A percentile compares a stretch with the other conserved stretches of the same genome.
Conservation (phyloP, 352 stramenopile genomes). For the Phytopythium mirpurense region DNA sequence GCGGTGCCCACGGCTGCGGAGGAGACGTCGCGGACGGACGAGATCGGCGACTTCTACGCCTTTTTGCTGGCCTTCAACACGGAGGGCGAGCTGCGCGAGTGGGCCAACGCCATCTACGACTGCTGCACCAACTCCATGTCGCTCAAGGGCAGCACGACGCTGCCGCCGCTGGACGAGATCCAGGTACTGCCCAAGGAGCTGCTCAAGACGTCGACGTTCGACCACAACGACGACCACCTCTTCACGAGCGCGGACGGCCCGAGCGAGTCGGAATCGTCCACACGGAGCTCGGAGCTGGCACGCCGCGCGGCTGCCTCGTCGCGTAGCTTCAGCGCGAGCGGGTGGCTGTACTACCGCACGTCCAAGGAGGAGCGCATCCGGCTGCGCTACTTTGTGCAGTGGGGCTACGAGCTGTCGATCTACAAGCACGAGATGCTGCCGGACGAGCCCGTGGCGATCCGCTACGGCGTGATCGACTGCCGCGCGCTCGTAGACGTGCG, state of each 20-base stretch:
- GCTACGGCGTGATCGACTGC: conserved; percentile 84
- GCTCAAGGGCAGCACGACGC: conserved; percentile 54
- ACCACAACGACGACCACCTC: conserved; percentile 36
- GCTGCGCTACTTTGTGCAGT: conserved; percentile 84
- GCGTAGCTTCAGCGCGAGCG: conserved; percentile 61
- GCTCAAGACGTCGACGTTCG: conserved; percentile 78
- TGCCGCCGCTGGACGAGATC: conserved; percentile 64
- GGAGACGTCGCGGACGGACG: conserved; percentile 49
- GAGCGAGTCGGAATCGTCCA: conserved; percentile 7
- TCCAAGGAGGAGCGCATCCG: conserved; percentile 78
- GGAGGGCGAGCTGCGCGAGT: conserved; percentile 62
- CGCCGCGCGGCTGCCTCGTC: conserved; percentile 9
- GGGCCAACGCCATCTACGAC: conserved; percentile 75
- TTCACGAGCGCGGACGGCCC: conserved; percentile 14
- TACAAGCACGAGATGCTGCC: conserved; percentile 86
- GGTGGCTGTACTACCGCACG: conserved; percentile 84
- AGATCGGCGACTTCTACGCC: conserved; percentile 76
- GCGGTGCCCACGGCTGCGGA: conserved; percentile 56
- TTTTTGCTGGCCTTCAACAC: conserved; percentile 77
- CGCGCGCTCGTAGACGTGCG: conserved; percentile 75
- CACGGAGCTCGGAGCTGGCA: background rate
- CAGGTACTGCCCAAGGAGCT: conserved; percentile 80
- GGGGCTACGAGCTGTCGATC: conserved; percentile 85
- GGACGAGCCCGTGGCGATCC: conserved; percentile 74
- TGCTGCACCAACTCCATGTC: conserved; percentile 88